These are phyloP conservation scores for Solanum clarkiae DNA, from an alignment of 257 asterid species.

Conservation along the genomic window DNA sequence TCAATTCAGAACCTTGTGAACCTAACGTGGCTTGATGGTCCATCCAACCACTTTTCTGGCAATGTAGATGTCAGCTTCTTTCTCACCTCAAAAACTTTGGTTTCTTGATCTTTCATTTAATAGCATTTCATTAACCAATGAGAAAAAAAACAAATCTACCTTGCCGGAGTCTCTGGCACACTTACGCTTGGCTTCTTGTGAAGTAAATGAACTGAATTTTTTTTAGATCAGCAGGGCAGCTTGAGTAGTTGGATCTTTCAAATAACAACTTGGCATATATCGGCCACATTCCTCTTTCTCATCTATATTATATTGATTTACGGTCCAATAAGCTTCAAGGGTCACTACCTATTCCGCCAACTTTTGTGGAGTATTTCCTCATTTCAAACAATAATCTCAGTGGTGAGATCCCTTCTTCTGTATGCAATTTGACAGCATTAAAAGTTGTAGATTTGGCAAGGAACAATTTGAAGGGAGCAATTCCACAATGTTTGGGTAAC, in stretches of 20 bases:
- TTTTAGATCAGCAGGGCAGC: not conserved
- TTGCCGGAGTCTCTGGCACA: not conserved
- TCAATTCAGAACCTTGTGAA: slow-evolving; percentile 11
- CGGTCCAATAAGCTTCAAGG: not conserved
- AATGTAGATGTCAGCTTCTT: not conserved
- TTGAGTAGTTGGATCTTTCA: not conserved
- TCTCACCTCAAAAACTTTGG: not conserved
- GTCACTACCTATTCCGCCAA: not conserved
- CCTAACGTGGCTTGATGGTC: not conserved
- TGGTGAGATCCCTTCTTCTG: slow-evolving; percentile 1
- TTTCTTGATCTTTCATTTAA: not conserved
- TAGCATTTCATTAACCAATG: not conserved
- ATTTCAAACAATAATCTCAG: not conserved
- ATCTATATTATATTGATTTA: not conserved
- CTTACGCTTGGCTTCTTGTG: not conserved
- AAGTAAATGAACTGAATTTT: not conserved
- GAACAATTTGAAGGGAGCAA: not conserved
- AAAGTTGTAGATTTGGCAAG: not conserved
- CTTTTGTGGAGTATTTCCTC: not conserved
- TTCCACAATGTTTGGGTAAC: slow-evolving; percentile 9
- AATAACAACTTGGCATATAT: not conserved
- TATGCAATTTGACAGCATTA: slow-evolving; percentile 2
- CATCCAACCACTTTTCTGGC: not conserved
- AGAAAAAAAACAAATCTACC: not conserved
- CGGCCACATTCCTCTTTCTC: not conserved